Conservation (phyloP, 176 grass and related monocot genomes). For the Zoysia pacifica region DNA sequence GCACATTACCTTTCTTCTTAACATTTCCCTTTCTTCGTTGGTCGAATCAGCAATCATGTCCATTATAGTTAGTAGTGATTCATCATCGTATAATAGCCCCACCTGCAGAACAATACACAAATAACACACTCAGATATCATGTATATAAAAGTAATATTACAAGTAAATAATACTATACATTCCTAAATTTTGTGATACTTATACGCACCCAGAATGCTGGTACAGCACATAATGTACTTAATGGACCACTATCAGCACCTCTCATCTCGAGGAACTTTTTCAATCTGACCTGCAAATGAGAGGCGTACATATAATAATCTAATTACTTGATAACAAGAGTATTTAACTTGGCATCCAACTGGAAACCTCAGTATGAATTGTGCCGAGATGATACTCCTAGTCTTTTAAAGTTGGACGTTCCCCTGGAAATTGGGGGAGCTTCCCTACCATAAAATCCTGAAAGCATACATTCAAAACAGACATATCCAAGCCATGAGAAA, state of each 20-base stretch:
- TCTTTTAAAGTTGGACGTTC: slow-evolving; percentile 40
- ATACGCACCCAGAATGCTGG: slow-evolving; percentile 53
- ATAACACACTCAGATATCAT: not conserved
- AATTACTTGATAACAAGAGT: not conserved
- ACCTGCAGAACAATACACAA: slow-evolving; percentile 24
- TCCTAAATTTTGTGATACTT: no score
- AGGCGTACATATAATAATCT: not conserved
- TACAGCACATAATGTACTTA: slow-evolving; percentile 47
- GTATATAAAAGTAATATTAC: no score
- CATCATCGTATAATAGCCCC: slow-evolving; percentile 49
- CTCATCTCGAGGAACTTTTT: slow-evolving; percentile 33
- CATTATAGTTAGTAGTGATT: slow-evolving; percentile 36
- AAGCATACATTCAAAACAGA: not conserved
- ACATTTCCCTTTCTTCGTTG: slow-evolving; percentile 47
- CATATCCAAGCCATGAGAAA: no score
- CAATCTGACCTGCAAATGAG: slow-evolving; percentile 41
- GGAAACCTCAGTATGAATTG: slow-evolving; percentile 45
- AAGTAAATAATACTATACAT: no score
- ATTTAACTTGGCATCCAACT: not conserved
- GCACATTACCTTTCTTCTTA: slow-evolving; percentile 36
- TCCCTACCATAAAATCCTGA: slow-evolving; percentile 53
- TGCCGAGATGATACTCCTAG: slow-evolving; percentile 45
- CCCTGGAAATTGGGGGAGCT: slow-evolving; percentile 47
- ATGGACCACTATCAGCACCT: slow-evolving; percentile 52
- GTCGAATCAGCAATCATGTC: slow-evolving; percentile 59